Conservation (phyloP, 805 yeast genomes). For the Kregervanrija delftensis region DNA sequence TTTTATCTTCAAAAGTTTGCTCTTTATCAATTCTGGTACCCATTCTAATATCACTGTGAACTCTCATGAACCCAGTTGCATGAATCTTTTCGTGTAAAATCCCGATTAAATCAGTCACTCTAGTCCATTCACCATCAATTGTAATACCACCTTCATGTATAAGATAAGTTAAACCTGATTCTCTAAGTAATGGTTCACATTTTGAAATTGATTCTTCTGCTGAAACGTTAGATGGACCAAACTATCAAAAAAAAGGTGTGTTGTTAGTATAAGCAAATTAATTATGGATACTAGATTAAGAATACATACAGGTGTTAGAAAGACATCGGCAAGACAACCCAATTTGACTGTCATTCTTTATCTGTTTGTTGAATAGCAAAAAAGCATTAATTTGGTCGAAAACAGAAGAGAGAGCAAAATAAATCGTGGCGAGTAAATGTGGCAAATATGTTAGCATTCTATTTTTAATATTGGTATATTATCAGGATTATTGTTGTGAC, state of each 20-base stretch:
- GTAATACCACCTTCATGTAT: conserved; percentile 92
- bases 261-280: neutral
- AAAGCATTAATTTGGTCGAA: too few species aligned
- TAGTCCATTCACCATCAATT: conserved; percentile 78
- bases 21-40: conserved; percentile 76
- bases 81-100: conserved; percentile 68
- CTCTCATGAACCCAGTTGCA: conserved; percentile 60
- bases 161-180: conserved; percentile 55
- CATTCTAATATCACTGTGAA: conserved; percentile 78
- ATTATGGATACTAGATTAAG: too few species aligned
- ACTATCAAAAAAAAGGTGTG: conserved; percentile 27
- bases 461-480: too few species aligned
- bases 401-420: neutral
- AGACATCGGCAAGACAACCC: conserved; percentile 76
- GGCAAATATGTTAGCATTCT: neutral
- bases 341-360: conserved; percentile 25
- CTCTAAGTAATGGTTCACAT: conserved; percentile 55
- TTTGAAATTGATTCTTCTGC: conserved; percentile 73
- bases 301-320: conserved; percentile 65
- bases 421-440: neutral
- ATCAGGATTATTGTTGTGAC: too few species aligned
- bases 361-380: too few species aligned
- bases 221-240: conserved; percentile 71
- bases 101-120: conserved; percentile 73
- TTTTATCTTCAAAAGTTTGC: conserved; percentile 68